These are phyloP conservation scores for Dendryphion nanum DNA, from an alignment of 2,329 filamentous ascomycete genomes.

Conservation along the genomic window DNA sequence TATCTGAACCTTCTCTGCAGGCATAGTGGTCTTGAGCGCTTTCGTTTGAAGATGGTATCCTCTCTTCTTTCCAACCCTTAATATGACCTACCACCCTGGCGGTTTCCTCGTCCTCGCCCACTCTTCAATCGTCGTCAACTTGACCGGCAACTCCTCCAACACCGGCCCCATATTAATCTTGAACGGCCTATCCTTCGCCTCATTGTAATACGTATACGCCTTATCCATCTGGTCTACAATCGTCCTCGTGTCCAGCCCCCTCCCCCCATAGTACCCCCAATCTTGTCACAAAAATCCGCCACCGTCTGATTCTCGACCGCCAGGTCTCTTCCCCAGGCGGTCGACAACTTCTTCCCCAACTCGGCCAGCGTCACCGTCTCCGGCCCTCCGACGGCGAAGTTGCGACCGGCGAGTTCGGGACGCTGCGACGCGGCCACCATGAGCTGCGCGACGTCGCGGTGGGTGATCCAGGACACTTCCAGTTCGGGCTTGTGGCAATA, in stretches of 20 bases:
- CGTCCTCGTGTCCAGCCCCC: slow-evolving; percentile 36
- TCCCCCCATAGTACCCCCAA: slow-evolving; percentile 32
- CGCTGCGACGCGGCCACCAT: slow-evolving; percentile 37
- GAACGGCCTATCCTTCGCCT: slow-evolving; percentile 39
- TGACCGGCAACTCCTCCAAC: slow-evolving; percentile 30
- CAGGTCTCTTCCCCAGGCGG: slow-evolving; percentile 33
- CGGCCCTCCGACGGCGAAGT: slow-evolving; percentile 37
- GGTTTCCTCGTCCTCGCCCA: slow-evolving; percentile 31
- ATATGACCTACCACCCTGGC: slow-evolving; percentile 10
- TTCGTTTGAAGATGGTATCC: too few relatives aligned
- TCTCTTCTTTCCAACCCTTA: neutral
- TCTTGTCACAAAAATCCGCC: slow-evolving; percentile 25
- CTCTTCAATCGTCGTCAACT: slow-evolving; percentile 36
- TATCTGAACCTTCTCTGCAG: too few relatives aligned
- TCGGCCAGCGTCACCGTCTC: slow-evolving; percentile 35
- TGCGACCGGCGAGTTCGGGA: slow-evolving; percentile 34
- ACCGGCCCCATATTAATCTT: slow-evolving; percentile 39
- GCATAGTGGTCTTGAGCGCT: too few relatives aligned
- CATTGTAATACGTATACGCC: slow-evolving; percentile 44
- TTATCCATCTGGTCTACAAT: slow-evolving; percentile 42
- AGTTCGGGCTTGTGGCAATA: slow-evolving; percentile 42
- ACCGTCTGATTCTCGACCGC: slow-evolving; percentile 33
- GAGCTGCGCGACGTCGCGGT: slow-evolving; percentile 40
- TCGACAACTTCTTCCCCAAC: slow-evolving; percentile 33
- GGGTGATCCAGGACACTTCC: slow-evolving; percentile 42